phyloP scores from a whole-genome alignment of 179 eudicot species.

The Silene noctiflora region DNA sequence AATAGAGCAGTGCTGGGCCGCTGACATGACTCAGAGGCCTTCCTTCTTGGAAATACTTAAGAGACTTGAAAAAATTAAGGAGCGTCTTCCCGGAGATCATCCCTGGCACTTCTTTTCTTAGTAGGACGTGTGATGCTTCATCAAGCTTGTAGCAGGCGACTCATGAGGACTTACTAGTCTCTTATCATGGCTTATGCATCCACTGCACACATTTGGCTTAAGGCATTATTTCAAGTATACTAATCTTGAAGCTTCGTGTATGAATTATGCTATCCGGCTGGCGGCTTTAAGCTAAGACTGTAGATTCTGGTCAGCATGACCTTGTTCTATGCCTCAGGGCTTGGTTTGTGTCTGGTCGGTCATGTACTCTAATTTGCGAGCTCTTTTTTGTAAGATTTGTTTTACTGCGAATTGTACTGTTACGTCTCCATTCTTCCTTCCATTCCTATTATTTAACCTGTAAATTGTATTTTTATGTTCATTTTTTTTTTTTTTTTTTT shows the following conservation, averaged over 20 bases:
- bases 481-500: no score
- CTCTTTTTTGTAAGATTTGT: background rate
- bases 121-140: slow-evolving; percentile 13
- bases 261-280: slow-evolving; percentile 19
- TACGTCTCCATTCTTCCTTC: background rate
- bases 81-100: slow-evolving; percentile 54
- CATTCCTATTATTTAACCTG: background rate
- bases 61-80: slow-evolving; percentile 79
- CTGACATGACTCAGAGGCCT: slow-evolving; percentile 77
- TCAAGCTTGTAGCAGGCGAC: background rate
- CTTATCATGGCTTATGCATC: no score
- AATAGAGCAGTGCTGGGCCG: slow-evolving; percentile 74
- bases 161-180: background rate
- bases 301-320: slow-evolving; percentile 12
- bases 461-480: no score
- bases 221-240: slow-evolving; percentile 13
- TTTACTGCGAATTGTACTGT: background rate
- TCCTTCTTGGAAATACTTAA: slow-evolving; percentile 86
- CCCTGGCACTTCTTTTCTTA: slow-evolving; percentile 74
- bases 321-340: background rate
- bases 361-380: background rate
- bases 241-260: slow-evolving; percentile 3
- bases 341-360: slow-evolving; percentile 4
- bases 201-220: background rate
- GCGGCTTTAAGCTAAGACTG: slow-evolving; percentile 11